Evolutionary conservation across 257 asterid genomes (phyloP).

Genomic region (Gentiana dahurica): DNA sequence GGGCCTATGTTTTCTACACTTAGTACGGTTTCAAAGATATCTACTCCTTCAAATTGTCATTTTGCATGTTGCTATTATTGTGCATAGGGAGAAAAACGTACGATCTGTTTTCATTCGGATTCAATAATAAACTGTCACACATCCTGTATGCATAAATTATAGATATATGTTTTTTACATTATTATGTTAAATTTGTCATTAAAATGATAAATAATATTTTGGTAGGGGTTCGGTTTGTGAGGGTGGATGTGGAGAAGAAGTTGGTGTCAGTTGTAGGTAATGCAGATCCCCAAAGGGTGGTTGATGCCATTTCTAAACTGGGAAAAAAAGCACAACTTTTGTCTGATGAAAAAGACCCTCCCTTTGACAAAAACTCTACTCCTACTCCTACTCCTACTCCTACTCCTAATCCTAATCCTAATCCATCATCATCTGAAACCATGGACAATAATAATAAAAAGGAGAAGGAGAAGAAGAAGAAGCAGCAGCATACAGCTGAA

Average conservation of each 20-base stretch:
- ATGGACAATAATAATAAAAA: neutral
- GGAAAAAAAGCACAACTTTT: constrained; percentile 20
- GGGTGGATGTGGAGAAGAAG: constrained; percentile 14
- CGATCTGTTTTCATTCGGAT: neutral
- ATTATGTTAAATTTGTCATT: no score
- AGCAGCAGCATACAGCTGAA: neutral
- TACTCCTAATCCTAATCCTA: no score
- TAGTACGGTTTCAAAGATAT: no score
- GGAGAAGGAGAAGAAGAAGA: neutral
- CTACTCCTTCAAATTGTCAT: neutral
- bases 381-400: no score
- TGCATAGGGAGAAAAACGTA: no score
- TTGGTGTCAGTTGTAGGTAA: constrained; percentile 20
- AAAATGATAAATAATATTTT: neutral
- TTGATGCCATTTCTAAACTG: constrained; percentile 11
- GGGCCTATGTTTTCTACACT: no score
- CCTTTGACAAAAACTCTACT: neutral
- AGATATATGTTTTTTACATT: neutral
- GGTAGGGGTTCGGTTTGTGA: constrained; percentile 19
- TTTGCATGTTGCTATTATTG: neutral
- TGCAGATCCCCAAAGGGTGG: constrained; percentile 16
- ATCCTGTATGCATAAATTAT: neutral
- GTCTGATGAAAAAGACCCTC: constrained; percentile 9
- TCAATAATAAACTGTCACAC: no score
- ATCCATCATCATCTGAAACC: no score